Conservation (phyloP, 2,329 filamentous ascomycete genomes). For the Hirsutella minnesotensis region DNA sequence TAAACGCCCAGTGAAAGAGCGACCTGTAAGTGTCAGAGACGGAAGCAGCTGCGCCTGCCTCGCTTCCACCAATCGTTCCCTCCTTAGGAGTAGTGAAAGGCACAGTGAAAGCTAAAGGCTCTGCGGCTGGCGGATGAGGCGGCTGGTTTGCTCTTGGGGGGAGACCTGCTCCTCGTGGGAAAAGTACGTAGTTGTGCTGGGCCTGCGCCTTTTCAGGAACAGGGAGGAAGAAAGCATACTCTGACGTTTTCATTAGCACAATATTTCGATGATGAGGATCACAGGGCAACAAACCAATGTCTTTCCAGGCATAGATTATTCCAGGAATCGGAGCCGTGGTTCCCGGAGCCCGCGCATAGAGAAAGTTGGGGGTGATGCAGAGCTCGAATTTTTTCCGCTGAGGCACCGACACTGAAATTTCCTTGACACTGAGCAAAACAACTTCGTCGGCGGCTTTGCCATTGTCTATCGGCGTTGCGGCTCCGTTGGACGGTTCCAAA, state of each 20-base stretch:
- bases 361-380: conserved; percentile 45
- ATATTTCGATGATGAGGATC: not conserved
- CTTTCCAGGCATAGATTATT: conserved; percentile 47
- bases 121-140: conserved; percentile 24
- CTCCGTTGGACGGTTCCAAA: conserved; percentile 17
- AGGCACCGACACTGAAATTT: conserved; percentile 55
- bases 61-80: conserved; percentile 39
- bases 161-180: conserved; percentile 43
- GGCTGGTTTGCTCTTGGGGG: conserved; percentile 32
- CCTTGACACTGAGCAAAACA: conserved; percentile 48
- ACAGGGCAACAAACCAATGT: conserved; percentile 39
- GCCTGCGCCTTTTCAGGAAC: conserved; percentile 54
- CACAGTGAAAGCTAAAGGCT: conserved; percentile 55
- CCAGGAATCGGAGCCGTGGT: conserved; percentile 39
- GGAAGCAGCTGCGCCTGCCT: conserved; percentile 34
- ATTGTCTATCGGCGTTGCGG: not conserved
- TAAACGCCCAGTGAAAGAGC: conserved; percentile 50
- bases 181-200: conserved; percentile 54
- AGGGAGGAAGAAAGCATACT: conserved; percentile 51
- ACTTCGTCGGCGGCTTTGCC: conserved; percentile 33
- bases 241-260: conserved; percentile 21
- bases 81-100: conserved; percentile 48
- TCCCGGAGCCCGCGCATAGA: conserved; percentile 44
- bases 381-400: conserved; percentile 58
- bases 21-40: conserved; percentile 48